A percentile compares a stretch with the other conserved stretches of the same genome.
phyloP scores from a whole-genome alignment of 1,284 basidiomycete species.

The Ustilago lituana region DNA sequence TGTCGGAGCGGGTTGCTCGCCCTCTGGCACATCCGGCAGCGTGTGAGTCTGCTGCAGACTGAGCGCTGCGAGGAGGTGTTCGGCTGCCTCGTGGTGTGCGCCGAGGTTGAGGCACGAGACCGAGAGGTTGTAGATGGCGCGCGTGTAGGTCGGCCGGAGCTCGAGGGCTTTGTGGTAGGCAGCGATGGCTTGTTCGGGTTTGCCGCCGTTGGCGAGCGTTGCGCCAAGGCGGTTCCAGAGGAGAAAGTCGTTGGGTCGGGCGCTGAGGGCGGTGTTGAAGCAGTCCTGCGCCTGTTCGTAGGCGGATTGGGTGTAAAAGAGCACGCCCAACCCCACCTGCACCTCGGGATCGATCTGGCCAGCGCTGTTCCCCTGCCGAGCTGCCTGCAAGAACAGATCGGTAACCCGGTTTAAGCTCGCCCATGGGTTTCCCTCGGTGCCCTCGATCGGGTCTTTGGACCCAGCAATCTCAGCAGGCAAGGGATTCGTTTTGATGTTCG shows the following conservation, averaged over 20 bases:
- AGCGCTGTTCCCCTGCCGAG: conserved; percentile 73
- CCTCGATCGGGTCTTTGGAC: conserved; percentile 69
- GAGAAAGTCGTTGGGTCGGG: conserved; percentile 87
- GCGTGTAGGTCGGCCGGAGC: conserved; percentile 92
- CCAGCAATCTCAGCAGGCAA: conserved; percentile 74
- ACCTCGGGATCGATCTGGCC: conserved; percentile 85
- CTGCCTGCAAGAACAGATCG: conserved; percentile 84
- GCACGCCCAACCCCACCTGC: conserved; percentile 89
- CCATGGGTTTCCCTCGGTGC: conserved; percentile 75
- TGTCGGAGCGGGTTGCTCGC: conserved; percentile 36
- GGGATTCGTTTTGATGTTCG: conserved; percentile 70
- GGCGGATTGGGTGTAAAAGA: conserved; percentile 86
- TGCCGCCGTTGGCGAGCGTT: conserved; percentile 91
- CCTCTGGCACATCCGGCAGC: conserved; percentile 61
- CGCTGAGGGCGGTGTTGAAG: conserved; percentile 83
- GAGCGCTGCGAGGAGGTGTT: conserved; percentile 94
- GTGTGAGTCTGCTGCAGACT: conserved; percentile 74
- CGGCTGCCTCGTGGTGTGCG: conserved; percentile 92
- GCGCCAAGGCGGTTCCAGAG: conserved; percentile 97
- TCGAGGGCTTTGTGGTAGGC: conserved; percentile 94
- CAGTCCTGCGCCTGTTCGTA: conserved; percentile 87
- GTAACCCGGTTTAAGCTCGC: conserved; percentile 83
- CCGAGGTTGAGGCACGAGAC: conserved; percentile 98
- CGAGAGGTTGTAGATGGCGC: conserved; percentile 96
- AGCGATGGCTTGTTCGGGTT: conserved; percentile 90